Evolutionary conservation across 305 asterid species (phyloP), one percentile per base, ranked within the genome.

Genomic region (Stenogyne calaminthoides): DNA sequence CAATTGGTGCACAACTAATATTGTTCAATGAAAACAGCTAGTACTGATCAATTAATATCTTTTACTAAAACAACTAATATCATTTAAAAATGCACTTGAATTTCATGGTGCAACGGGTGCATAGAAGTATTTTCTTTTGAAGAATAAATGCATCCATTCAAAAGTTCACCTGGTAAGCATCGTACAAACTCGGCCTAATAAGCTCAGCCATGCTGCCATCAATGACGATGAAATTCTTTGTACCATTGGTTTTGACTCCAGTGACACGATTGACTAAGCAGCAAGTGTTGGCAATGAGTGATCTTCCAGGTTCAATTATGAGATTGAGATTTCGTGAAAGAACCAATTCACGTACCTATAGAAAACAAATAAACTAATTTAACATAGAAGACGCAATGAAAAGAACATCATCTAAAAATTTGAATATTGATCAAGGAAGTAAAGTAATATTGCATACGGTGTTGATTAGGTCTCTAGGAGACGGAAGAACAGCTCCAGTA

Each of bases 131-230:
- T 25, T 25, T 1, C 29, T 2, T 44, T 44, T 59, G 56, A 42
- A 61, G 55, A 63, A 54, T 12, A 19, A 20, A 39, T 15, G 29
- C 2, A 36, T 9, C 18, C 1, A 19, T 10, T 25, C 51, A 40
- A 42, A 73, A 62, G 6, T 82, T 82, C 69, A 92, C 99, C 87
- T 94, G 99, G 79, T 92, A 92, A 63, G 99, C 96, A 39, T 73
- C 95, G 66, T 95, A 95, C 52, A 95, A 83, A 82, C 99, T 95
- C 25, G 99, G 99, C 32, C 98, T 96, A 74, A 95, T 95, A 58
- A 92, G 98, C 84, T 92, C 99, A 4, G 99, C 84, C 99, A 95
- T 95, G 82, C 99, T 95, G 57, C 99, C 99, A 84, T 95, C 99
- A 68, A 95, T 84, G 76, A 95, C 99, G 19, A 95, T 72, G 74